phyloP scores from a whole-genome alignment of 2,329 filamentous ascomycete genomes.

The Volutella citrinella region DNA sequence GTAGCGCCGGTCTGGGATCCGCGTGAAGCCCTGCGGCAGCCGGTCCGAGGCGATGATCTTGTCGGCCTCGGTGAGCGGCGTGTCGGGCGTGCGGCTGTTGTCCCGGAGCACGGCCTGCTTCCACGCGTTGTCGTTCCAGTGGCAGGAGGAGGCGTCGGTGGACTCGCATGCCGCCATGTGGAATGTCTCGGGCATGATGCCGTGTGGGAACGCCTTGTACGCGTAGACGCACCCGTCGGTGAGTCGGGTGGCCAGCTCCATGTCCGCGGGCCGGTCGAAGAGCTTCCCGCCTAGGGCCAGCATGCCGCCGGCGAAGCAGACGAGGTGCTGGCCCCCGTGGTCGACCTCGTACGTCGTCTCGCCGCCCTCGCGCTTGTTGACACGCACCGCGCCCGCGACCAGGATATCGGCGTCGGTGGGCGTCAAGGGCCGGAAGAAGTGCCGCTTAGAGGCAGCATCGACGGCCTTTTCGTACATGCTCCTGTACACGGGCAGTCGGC shows the following conservation, averaged over 20 bases:
- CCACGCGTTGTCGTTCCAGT: conserved; percentile 36
- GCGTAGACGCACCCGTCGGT: conserved; percentile 51
- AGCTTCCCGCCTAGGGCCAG: conserved; percentile 47
- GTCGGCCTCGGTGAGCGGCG: conserved; percentile 21
- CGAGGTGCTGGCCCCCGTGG: conserved; percentile 42
- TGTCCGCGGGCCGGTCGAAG: conserved; percentile 37
- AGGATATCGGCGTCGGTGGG: conserved; percentile 52
- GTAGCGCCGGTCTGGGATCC: conserved; percentile 48
- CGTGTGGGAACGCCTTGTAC: conserved; percentile 44
- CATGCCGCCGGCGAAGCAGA: conserved; percentile 51
- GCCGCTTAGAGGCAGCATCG: conserved; percentile 51
- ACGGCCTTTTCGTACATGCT: conserved; percentile 55
- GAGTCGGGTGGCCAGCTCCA: conserved; percentile 43
- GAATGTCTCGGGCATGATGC: conserved; percentile 52
- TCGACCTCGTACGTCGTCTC: conserved; percentile 27
- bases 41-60: conserved; percentile 24
- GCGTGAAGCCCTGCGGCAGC: conserved; percentile 60
- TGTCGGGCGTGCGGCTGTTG: too few species aligned
- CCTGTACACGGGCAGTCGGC: conserved; percentile 51
- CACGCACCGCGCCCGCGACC: conserved; percentile 42
- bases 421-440: conserved; percentile 62
- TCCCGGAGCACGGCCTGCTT: conserved; percentile 26
- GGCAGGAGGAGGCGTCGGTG: conserved; percentile 28
- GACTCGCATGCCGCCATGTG: conserved; percentile 38
- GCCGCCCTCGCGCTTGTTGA: conserved; percentile 15